phyloP scores from a whole-genome alignment of 768 basidiomycete species.

The Lactarius akahatsu region DNA sequence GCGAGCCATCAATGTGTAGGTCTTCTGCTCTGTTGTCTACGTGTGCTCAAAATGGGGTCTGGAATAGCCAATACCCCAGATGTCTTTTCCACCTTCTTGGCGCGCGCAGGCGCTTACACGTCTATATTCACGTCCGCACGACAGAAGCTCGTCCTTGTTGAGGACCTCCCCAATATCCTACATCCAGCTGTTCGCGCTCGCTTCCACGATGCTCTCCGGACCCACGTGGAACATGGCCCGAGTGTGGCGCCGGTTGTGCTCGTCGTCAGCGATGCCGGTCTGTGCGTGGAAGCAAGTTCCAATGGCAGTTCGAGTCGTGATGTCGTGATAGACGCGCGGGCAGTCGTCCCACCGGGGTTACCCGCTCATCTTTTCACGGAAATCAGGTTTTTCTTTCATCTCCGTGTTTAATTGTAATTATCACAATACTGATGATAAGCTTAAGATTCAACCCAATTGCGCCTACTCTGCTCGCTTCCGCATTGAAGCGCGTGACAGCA shows the following conservation, averaged over 20 bases:
- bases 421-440: conserved; percentile 13
- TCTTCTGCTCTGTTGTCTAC: neutral
- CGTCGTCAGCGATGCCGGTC: conserved; percentile 79
- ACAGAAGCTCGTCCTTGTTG: conserved; percentile 65
- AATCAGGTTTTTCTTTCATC: conserved; percentile 62
- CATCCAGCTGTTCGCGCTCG: conserved; percentile 64
- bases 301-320: conserved; percentile 49
- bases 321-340: conserved; percentile 64
- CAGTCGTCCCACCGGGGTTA: conserved; percentile 65
- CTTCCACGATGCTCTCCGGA: conserved; percentile 69
- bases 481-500: conserved; percentile 59
- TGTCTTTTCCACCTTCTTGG: conserved; percentile 76
- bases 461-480: conserved; percentile 77
- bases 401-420: neutral
- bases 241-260: conserved; percentile 66
- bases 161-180: conserved; percentile 89
- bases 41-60: neutral
- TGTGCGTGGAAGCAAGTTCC: conserved; percentile 62
- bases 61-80: conserved; percentile 33
- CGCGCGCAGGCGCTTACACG: conserved; percentile 60
- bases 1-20: conserved; percentile 19
- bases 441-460: conserved; percentile 91
- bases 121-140: conserved; percentile 44
- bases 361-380: conserved; percentile 75
- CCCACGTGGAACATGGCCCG: conserved; percentile 46